Conservation (phyloP, 306 rosid species). For the Fragaria iinumae region DNA sequence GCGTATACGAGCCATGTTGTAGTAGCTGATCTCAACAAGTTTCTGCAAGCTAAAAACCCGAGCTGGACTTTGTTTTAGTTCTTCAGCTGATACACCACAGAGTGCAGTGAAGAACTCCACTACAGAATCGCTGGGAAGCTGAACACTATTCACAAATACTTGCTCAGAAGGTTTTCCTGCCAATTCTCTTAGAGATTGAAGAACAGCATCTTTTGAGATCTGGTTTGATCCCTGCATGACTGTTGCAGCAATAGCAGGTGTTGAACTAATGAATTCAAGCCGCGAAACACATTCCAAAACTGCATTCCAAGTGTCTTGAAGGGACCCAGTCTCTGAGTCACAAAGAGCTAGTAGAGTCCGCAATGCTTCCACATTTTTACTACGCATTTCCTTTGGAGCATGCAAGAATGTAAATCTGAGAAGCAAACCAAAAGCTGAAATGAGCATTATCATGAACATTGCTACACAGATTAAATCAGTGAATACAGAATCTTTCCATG, state of each 20-base stretch:
- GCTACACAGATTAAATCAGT: conserved; percentile 19
- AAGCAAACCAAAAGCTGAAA: conserved; percentile 35
- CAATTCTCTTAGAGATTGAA: conserved; percentile 88
- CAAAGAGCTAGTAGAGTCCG: conserved; percentile 73
- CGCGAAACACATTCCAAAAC: conserved; percentile 97
- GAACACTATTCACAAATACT: conserved; percentile 91
- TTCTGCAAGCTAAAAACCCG: conserved; percentile 99
- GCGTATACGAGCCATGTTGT: conserved; percentile 97
- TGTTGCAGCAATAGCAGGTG: conserved; percentile 81
- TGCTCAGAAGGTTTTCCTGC: conserved; percentile 96
- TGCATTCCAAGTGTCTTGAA: conserved; percentile 99
- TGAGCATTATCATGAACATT: conserved; percentile 20
- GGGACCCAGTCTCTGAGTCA: conserved; percentile 76
- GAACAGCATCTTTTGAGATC: conserved; percentile 90
- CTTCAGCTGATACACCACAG: conserved; percentile 98
- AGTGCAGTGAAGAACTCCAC: conserved; percentile 97
- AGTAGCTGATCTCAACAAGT: conserved; percentile 98
- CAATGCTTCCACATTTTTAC: conserved; percentile 96
- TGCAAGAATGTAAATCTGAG: conserved; percentile 97
- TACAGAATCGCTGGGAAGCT: conserved; percentile 90
- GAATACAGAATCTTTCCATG: conserved; percentile 19
- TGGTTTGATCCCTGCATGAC: conserved; percentile 98
- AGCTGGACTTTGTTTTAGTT: conserved; percentile 88
- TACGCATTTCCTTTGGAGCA: conserved; percentile 98
- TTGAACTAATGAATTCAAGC: conserved; percentile 79